Evolutionary conservation across 2,329 filamentous ascomycete species (phyloP).

Genomic region (Zymoseptoria passerinii): DNA sequence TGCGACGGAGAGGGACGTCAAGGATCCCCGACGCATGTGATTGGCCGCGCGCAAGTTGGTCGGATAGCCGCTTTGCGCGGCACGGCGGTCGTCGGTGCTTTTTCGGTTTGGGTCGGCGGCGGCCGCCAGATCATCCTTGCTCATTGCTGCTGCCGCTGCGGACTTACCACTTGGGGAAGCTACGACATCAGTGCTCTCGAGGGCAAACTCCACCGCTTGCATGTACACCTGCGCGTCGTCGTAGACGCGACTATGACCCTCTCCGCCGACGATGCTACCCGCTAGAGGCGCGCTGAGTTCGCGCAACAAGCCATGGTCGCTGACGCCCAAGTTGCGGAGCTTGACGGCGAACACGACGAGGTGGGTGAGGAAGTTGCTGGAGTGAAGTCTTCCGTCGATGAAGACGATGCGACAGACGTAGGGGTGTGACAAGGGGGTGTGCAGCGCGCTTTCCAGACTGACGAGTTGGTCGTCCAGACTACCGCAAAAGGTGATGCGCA

Average conservation of each 20-base stretch:
- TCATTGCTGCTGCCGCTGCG: neutral
- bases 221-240: conserved; percentile 82
- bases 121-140: neutral
- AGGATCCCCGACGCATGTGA: conserved; percentile 26
- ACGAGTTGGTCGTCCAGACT: conserved; percentile 97
- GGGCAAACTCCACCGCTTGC: conserved; percentile 40
- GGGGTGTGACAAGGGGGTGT: conserved; percentile 76
- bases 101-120: conserved; percentile 14
- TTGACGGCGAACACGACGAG: conserved; percentile 90
- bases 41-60: conserved; percentile 25
- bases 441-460: conserved; percentile 84
- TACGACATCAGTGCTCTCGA: conserved; percentile 37
- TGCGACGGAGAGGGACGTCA: conserved; percentile 13
- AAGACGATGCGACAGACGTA: conserved; percentile 96
- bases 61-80: conserved; percentile 23
- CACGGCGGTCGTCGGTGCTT: conserved; percentile 12
- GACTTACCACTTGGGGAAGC: neutral
- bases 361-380: conserved; percentile 87
- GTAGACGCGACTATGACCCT: conserved; percentile 89
- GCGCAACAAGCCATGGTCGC: conserved; percentile 85
- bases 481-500: conserved; percentile 77
- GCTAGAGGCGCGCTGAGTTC: conserved; percentile 84
- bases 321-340: conserved; percentile 82
- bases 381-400: conserved; percentile 84
- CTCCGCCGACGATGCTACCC: conserved; percentile 82